These are phyloP conservation scores for Talaromyces funiculosus DNA, from an alignment of 2,329 filamentous ascomycete genomes.

Conservation along the genomic window DNA sequence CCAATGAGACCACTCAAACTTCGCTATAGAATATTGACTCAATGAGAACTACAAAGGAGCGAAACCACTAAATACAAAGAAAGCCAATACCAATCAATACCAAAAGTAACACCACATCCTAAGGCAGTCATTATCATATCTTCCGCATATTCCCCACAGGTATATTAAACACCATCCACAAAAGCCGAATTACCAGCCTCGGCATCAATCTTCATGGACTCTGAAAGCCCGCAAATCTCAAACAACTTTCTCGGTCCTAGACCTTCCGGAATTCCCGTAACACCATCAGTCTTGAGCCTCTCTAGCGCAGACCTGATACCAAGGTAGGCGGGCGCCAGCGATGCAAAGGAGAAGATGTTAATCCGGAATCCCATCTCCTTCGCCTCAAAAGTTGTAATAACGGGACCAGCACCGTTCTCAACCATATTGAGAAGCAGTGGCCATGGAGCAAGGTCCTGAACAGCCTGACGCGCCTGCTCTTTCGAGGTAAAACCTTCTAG, in stretches of 20 bases:
- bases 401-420: constrained; percentile 39
- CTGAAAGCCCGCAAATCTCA: constrained; percentile 39
- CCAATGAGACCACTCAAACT: background rate
- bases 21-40: background rate
- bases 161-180: constrained; percentile 7
- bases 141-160: background rate
- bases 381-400: constrained; percentile 34
- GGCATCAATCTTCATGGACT: constrained; percentile 37
- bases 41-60: background rate
- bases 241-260: constrained; percentile 38
- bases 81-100: background rate
- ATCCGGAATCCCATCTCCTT: constrained; percentile 38
- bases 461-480: constrained; percentile 33
- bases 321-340: constrained; percentile 32
- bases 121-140: too few species aligned
- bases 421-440: constrained; percentile 43
- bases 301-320: constrained; percentile 34
- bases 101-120: too few species aligned
- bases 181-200: constrained; percentile 34
- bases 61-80: background rate
- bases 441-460: constrained; percentile 34
- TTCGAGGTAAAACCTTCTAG: constrained; percentile 37
- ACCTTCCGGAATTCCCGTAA: constrained; percentile 23
- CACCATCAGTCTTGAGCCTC: constrained; percentile 26
- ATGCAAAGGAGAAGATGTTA: constrained; percentile 40